Evolutionary conservation across 139 green algal species (phyloP), one percentile per base, ranked within the genome.

Genomic region (Picochlorum sp.): DNA sequence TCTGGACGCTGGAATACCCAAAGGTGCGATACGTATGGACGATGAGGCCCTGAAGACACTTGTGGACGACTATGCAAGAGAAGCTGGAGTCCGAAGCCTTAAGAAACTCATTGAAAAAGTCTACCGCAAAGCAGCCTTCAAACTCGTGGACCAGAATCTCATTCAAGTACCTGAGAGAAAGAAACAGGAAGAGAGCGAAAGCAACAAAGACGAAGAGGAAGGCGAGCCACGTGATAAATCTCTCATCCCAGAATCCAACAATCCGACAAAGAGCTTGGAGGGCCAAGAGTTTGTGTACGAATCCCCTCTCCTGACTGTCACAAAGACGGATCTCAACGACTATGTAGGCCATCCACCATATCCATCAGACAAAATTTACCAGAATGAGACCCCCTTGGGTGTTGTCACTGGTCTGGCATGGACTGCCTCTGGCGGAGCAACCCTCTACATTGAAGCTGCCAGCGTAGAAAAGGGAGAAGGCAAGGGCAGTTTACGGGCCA

Each of bases 61-160:
- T 20, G 93, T 98, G 31, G 76, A 90, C 11, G 88, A 94, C 54
- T 97, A 96, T 76, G 70, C 70, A 9, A 23, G 70, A 31, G 93
- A 98, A 81, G 89, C 93, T 4, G 94, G 94, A 13, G 94, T 99
- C 72, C 76, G 94, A 38, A 97, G 93, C 71, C 74, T 99, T 50
- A 96, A 97, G 76, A 97, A 98, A 69, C 82, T 94, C 54, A 74
- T 99, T 20, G 94, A 98, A 69, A 95, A 95, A 77, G 79, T 97
- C 0, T 97, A 96, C 75, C 81, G 92, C 67, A 97, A 97, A 74
- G 83, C 89, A 34, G 88, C 85, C 1, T 70, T 92, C 14, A 83
- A 86, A 65, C 73, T 95, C 21, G 83, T 88, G 8, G 52, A 75
- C 50, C 34, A 58, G 21, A 75, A 63, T 49, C 54, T 69, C 6